Percentiles rank a stretch among this genome's conserved stretches.
These are phyloP conservation scores for Annona squamosa DNA, from an alignment of 164 flowering plant genomes.

Conservation along the genomic window DNA sequence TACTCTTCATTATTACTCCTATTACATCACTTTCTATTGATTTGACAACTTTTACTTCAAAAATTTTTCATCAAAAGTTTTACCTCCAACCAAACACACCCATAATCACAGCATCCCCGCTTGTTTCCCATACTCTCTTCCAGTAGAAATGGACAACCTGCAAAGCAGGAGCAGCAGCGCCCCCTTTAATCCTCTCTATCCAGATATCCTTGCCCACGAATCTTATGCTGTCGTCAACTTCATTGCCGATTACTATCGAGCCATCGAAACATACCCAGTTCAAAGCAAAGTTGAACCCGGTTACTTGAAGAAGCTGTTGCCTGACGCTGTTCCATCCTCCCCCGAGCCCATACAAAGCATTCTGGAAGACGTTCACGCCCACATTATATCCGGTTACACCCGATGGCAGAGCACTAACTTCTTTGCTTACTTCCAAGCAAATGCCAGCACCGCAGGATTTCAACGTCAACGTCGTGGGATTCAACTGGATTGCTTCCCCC, in stretches of 20 bases:
- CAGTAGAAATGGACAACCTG: too few relatives aligned
- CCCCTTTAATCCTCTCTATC: background rate
- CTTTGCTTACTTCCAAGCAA: conserved; percentile 57
- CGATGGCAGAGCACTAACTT: conserved; percentile 66
- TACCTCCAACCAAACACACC: too few relatives aligned
- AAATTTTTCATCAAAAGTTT: too few relatives aligned
- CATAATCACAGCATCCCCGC: too few relatives aligned
- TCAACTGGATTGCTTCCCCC: conserved; percentile 60
- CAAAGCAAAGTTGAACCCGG: conserved; percentile 45
- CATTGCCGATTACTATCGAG: conserved; percentile 52
- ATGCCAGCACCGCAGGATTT: conserved; percentile 44
- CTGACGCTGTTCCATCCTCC: conserved; percentile 27
- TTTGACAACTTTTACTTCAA: too few relatives aligned
- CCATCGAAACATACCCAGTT: conserved; percentile 41
- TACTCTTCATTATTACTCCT: too few relatives aligned
- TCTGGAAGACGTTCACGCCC: conserved; percentile 25
- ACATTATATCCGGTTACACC: conserved; percentile 48
- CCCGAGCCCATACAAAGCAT: conserved; percentile 27
- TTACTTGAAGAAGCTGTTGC: conserved; percentile 27
- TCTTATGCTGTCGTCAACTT: conserved; percentile 31
- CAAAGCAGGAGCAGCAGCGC: conserved; percentile 6
- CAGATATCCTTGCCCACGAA: too few relatives aligned
- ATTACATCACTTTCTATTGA: too few relatives aligned
- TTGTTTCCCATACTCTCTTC: too few relatives aligned
- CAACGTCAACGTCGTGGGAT: conserved; percentile 53